A percentile compares a stretch with the other conserved stretches of the same genome.
Evolutionary conservation across 345 rosid species (phyloP).

Genomic region (Citrus reticulata): DNA sequence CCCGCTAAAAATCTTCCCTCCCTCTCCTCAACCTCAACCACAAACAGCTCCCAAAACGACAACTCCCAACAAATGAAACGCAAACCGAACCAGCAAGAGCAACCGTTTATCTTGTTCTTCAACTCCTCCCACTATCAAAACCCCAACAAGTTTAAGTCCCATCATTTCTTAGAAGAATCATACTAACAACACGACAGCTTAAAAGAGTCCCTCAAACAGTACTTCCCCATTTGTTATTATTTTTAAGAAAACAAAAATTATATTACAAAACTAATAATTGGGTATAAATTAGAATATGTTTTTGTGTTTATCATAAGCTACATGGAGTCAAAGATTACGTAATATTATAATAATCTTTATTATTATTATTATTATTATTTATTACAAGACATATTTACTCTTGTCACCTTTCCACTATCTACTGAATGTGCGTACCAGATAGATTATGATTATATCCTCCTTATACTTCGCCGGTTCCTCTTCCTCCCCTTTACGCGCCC

Average conservation of each 20-base stretch:
- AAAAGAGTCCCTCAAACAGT: constrained; percentile 34
- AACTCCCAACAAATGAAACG: neutral
- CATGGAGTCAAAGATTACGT: constrained; percentile 34
- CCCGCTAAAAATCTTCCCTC: constrained; percentile 36
- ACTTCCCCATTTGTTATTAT: neutral
- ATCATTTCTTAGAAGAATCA: constrained; percentile 39
- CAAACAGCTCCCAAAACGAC: neutral
- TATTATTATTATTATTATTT: too few relatives aligned
- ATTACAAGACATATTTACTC: neutral
- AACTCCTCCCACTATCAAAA: neutral
- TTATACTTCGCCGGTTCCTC: neutral
- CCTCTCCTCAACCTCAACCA: neutral
- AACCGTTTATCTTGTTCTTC: neutral
- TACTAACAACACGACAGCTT: constrained; percentile 32
- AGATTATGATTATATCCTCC: neutral
- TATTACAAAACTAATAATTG: neutral
- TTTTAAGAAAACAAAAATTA: neutral
- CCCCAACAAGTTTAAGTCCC: constrained; percentile 10
- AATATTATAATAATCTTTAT: neutral
- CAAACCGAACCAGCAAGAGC: neutral
- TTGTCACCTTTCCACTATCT: constrained; percentile 32
- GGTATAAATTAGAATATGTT: neutral
- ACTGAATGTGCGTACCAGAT: constrained; percentile 33
- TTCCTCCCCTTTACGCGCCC: too few relatives aligned
- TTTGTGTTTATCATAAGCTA: constrained; percentile 26